Conservation (phyloP, 176 grass and related monocot species). For the Aegilops sharonensis region DNA sequence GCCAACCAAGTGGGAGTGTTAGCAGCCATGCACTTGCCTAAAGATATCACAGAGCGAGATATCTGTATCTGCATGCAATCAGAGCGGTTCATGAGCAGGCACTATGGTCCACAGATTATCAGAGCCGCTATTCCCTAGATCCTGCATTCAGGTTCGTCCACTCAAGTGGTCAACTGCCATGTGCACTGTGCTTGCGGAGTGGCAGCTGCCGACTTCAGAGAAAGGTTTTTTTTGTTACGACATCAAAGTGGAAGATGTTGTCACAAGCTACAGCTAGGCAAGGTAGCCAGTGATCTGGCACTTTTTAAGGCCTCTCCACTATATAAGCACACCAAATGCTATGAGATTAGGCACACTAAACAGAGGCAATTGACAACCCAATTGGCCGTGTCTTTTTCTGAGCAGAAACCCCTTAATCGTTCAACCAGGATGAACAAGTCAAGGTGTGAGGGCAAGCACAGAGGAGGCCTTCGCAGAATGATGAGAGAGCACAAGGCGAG, state of each 20-base stretch:
- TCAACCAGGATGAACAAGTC: conserved; percentile 19
- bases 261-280: neutral
- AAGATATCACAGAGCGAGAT: neutral
- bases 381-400: neutral
- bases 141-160: conserved; percentile 22
- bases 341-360: neutral
- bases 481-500: conserved; percentile 46
- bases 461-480: conserved; percentile 26
- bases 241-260: conserved; percentile 1
- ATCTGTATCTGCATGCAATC: conserved; percentile 31
- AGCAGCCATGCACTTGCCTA: conserved; percentile 10
- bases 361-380: neutral
- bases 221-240: neutral
- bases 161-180: conserved; percentile 6
- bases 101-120: conserved; percentile 17
- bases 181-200: conserved; percentile 18
- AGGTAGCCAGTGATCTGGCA: neutral
- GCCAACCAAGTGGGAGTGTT: neutral
- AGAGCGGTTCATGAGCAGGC: conserved; percentile 1
- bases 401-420: neutral
- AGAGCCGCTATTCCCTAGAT: conserved; percentile 14
- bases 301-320: neutral
- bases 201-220: neutral
- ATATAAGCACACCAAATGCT: conserved; percentile 31
- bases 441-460: neutral